phyloP scores from a whole-genome alignment of 73 alveolate genomes.

The Tetrahymena thermophila region DNA sequence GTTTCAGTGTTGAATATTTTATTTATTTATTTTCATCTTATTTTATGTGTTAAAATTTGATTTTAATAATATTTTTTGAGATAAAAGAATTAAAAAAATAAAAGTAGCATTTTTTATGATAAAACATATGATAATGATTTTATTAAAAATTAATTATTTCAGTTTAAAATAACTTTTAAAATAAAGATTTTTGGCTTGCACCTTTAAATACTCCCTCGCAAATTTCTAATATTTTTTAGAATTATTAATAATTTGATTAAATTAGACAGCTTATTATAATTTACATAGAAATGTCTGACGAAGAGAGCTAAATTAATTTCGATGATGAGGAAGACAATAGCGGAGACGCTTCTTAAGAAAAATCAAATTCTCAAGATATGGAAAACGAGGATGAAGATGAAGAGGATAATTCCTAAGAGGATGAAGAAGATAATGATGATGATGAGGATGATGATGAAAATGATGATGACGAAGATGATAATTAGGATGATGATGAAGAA shows the following conservation, averaged over 20 bases:
- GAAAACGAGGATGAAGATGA: conserved; percentile 14
- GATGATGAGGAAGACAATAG: background rate
- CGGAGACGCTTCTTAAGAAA: background rate
- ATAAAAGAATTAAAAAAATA: too few relatives aligned
- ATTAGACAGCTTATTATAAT: background rate
- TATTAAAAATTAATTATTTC: too few relatives aligned
- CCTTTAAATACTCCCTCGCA: background rate
- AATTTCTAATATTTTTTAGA: background rate
- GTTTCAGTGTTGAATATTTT: too few relatives aligned
- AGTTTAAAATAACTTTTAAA: background rate
- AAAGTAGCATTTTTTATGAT: too few relatives aligned
- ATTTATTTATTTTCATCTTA: too few relatives aligned
- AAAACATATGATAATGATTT: too few relatives aligned
- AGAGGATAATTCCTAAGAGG: background rate
- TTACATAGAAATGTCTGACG: background rate
- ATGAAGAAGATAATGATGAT: conserved; percentile 3
- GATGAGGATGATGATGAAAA: conserved; percentile 4
- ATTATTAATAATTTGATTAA: background rate
- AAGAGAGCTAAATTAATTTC: background rate
- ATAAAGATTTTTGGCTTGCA: background rate
- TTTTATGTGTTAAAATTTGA: too few relatives aligned
- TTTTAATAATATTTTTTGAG: too few relatives aligned
- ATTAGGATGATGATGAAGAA: background rate
- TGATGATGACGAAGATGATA: conserved; percentile 2
- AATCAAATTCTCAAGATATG: background rate